Base-by-base conservation (phyloP, 352 stramenopile genomes). In the Phytophthora fragariae region DNA sequence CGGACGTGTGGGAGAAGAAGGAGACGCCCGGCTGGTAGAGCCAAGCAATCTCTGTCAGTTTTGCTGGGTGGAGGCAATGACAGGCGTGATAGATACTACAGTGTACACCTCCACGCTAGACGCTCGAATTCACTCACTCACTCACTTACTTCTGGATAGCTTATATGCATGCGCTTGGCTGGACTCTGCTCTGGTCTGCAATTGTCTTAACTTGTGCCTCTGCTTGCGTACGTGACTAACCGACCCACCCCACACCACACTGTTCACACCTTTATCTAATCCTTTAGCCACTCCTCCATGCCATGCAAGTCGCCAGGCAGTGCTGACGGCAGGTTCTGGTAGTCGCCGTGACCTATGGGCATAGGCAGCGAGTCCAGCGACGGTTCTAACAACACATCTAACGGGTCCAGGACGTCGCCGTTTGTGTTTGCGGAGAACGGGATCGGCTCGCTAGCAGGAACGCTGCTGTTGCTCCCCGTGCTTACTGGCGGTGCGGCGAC, bases 261-360 rank as follows among this genome's bases (percentile, higher is more conserved):
- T 55, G 21, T 64, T 67, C 50, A 57, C 65, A 69, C 58, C 54
- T 53, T 71, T 68, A 65, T 85, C 70, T 89, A 92, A 79, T 92
- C 87, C 66, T 92, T 89, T 17, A 93, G 70, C 85, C 84, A 93
- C 47, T 92, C 88, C 57, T 95, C 84, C 84, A 93, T 92, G 29
- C 86, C 86, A 62, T 93, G 86, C 56, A 93, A 69, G 70, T 93
- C 88, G 6, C 84, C 83, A 55, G 86, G 85, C 35, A 92, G 70
- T 64, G 84, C 85, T 29, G 84, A 69, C 12, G 82, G 80, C 31
- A 91, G 61, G 17, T 71, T 76, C 41, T 76, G 47, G 47, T 83
- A 73, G 15, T 84, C 74, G 8, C 79, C 83, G 60, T 92, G 78
- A 17, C 85, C 84, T 58, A 92, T 92, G n/a, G 83, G 84, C 84